Evolutionary conservation across 2,329 filamentous ascomycete genomes (phyloP).

Genomic region (Trichoderma citrinoviride): DNA sequence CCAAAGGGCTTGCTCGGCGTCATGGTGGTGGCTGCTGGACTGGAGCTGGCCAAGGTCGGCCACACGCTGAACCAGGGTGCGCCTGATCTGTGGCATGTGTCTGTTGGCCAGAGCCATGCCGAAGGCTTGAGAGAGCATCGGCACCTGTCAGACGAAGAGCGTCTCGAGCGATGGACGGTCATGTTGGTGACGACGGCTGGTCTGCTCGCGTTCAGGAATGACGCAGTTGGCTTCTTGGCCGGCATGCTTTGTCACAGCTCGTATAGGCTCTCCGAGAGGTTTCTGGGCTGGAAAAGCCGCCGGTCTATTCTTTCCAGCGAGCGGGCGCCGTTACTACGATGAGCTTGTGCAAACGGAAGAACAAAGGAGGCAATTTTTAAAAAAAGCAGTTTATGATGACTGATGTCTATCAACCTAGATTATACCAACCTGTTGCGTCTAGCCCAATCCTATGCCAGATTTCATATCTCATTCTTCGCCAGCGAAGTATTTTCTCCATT

Average conservation of each 20-base stretch:
- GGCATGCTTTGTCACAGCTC: slow-evolving; percentile 77
- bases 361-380: background rate
- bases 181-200: slow-evolving; percentile 86
- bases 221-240: slow-evolving; percentile 79
- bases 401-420: background rate
- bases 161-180: slow-evolving; percentile 75
- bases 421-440: background rate
- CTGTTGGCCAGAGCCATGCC: slow-evolving; percentile 36
- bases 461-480: slow-evolving; percentile 6
- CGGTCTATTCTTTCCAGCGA: slow-evolving; percentile 29
- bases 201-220: slow-evolving; percentile 83
- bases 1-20: slow-evolving; percentile 76
- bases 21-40: slow-evolving; percentile 84
- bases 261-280: slow-evolving; percentile 50
- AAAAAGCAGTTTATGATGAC: background rate
- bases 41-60: slow-evolving; percentile 83
- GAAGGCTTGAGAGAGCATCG: slow-evolving; percentile 45
- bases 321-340: slow-evolving; percentile 33
- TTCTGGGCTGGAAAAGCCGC: slow-evolving; percentile 39
- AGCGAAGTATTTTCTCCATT: background rate
- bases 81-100: slow-evolving; percentile 58
- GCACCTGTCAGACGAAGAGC: slow-evolving; percentile 63
- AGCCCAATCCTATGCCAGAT: background rate
- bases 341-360: background rate
- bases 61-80: slow-evolving; percentile 76